These are phyloP conservation scores for Solanum virginianum DNA, from an alignment of 257 asterid species.

Conservation along the genomic window DNA sequence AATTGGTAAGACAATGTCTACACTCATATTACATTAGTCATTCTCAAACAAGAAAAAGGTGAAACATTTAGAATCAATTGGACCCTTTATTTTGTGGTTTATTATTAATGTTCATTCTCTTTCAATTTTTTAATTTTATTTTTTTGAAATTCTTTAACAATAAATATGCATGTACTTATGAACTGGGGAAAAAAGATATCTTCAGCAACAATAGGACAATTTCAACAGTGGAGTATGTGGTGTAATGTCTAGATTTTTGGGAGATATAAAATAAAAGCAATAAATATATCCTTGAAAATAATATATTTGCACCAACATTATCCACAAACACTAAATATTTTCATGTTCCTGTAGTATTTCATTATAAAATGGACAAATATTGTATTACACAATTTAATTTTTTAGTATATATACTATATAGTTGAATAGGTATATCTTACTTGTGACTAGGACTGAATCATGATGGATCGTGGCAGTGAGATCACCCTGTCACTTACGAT, in stretches of 20 bases:
- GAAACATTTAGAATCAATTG: not conserved
- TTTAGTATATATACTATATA: not conserved
- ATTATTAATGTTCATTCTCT: not conserved
- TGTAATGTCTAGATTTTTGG: not conserved
- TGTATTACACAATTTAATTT: not conserved
- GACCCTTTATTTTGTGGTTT: not conserved
- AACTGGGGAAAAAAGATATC: not conserved
- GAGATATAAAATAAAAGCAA: not conserved
- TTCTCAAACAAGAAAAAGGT: not conserved
- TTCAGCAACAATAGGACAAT: not conserved
- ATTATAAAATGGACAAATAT: not conserved
- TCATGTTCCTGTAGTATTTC: not conserved
- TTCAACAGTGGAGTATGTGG: not conserved
- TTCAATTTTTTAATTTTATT: not conserved
- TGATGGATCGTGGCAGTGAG: not conserved
- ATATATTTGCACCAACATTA: not conserved
- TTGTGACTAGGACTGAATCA: not conserved
- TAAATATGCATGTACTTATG: not conserved
- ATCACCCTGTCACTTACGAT: not conserved
- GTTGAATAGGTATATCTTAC: not conserved
- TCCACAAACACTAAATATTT: not conserved
- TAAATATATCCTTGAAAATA: not conserved
- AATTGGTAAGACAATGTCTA: not conserved
- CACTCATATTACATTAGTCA: not conserved
- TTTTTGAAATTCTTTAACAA: not conserved